Evolutionary conservation across 163 green algal species (phyloP), one percentile per base, ranked within the genome.

Genomic region (Picocystis sp.): DNA sequence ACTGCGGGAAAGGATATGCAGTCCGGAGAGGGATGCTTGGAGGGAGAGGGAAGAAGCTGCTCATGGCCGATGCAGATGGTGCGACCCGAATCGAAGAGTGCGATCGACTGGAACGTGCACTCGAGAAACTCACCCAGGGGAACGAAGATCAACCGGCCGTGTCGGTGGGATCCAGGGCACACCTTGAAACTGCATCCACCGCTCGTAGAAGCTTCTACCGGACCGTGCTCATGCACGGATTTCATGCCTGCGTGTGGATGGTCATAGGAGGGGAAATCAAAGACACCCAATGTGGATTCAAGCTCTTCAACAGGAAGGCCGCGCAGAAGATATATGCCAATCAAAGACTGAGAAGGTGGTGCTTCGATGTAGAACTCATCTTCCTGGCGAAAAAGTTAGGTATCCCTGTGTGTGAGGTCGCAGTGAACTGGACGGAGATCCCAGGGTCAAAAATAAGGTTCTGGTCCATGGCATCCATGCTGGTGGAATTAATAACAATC

Each of bases 241-340:
- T 96, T 55, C 86, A 96, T 66, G 35, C 83, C 15, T 61, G 87
- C 5, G 88, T 97, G 0, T 70, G 72, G 23, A 56, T 93, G 35
- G 87, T 93, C 10, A 78, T 81, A 8, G 82, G 88, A 3, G 58
- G 55, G 2, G 55, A 58, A 9, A 65, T 94, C 2, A 64, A 66
- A 3, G 88, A 97, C 73, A 96, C 88, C 1, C 88, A 97, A 64
- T 97, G 88, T 69, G 88, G 88, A 43, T 97, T 95, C 78, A 97
- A 97, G 80, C 65, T 95, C 21, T 90, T 95, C 60, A 92, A 81
- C 11, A 63, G 88, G 0, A 48, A 56, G 5, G 75, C 87, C 1
- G 87, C 80, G 0, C 70, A 70, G 33, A 22, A 69, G 43, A 56
- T 97, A 38, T 91, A 83, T 58, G 55, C 51, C 55, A 94, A 95